phyloP scores from a whole-genome alignment of 257 asterid species.

The Plectranthus barbatus region DNA sequence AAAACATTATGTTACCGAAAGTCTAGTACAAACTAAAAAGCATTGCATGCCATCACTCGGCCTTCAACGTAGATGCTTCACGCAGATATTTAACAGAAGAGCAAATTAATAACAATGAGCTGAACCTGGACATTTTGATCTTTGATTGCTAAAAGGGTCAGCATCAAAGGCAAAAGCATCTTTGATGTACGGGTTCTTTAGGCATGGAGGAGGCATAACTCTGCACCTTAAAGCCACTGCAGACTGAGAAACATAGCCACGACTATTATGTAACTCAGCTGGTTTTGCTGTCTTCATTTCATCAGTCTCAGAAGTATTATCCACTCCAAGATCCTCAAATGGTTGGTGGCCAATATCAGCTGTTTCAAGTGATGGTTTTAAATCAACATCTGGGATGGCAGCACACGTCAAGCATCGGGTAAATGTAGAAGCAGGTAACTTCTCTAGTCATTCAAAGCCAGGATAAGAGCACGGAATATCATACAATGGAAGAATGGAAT shows the following conservation, averaged over 20 bases:
- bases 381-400: constrained; percentile 29
- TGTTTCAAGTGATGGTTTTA: constrained; percentile 26
- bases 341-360: constrained; percentile 20
- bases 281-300: constrained; percentile 28
- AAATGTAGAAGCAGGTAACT: neutral
- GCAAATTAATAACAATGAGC: neutral
- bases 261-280: constrained; percentile 31
- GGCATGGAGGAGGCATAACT: constrained; percentile 97
- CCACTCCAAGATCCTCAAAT: constrained; percentile 22
- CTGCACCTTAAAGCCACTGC: constrained; percentile 97
- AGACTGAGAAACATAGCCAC: constrained; percentile 74
- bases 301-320: constrained; percentile 22
- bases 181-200: constrained; percentile 66
- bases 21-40: neutral
- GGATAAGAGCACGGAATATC: neutral
- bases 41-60: neutral
- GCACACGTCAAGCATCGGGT: constrained; percentile 11
- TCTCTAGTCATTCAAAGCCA: neutral
- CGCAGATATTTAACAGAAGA: neutral
- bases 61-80: neutral
- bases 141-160: constrained; percentile 66
- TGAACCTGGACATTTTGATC: constrained; percentile 83
- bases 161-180: constrained; percentile 37
- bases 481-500: neutral
- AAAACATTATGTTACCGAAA: neutral